Base-by-base conservation (phyloP, 2,329 filamentous ascomycete genomes). In the Dendrostoma leiphaemia region DNA sequence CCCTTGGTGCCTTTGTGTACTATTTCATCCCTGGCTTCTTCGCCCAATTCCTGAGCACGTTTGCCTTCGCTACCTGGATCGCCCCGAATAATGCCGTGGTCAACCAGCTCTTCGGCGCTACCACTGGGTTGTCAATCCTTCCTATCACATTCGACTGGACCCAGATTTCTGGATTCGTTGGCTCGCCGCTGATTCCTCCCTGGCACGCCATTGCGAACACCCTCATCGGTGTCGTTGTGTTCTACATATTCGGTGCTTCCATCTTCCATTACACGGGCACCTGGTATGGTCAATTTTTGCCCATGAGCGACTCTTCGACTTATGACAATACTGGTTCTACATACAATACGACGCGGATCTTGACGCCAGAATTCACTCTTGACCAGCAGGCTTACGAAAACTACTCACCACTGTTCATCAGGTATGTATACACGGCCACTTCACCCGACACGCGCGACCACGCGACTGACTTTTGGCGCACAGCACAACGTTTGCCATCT, bases 101-200 rank as follows among this genome's bases (percentile, higher is more conserved):
- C 35, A 91, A 91, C 60, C 87, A 91, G 65, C 64, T 91, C 1
- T 91, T 91, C 61, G 88, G 88, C 2, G 86, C 85, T 1, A 77
- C 75, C 46, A 86, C 83, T 0, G 88, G 88, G 0, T 59, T 91
- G 3, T 88, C 84, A 0, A 64, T 91, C 26, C 70, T 90, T 6
- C 87, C 88, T 1, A 82, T 91, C 29, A 90, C 86, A 0, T 89
- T 91, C 63, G 88, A 91, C 72, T 90, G 88, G 86, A 86, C 85
- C 5, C 85, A 89, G 61, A 79, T 90, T 49, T 78, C 85, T 3
- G 88, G 85, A 44, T 90, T 82, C 57, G 75, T 88, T 48, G 81
- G 82, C 28, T 88, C 84, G 9, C 87, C 86, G 19, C 69, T 90
- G 34, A 85, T 89, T 47, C 81, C 85, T 3, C 87, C 87, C 5